Percentiles rank a stretch among this genome's conserved stretches.
Evolutionary conservation across 352 stramenopile genomes (phyloP).

Genomic region (Thraustochytrium striatum): DNA sequence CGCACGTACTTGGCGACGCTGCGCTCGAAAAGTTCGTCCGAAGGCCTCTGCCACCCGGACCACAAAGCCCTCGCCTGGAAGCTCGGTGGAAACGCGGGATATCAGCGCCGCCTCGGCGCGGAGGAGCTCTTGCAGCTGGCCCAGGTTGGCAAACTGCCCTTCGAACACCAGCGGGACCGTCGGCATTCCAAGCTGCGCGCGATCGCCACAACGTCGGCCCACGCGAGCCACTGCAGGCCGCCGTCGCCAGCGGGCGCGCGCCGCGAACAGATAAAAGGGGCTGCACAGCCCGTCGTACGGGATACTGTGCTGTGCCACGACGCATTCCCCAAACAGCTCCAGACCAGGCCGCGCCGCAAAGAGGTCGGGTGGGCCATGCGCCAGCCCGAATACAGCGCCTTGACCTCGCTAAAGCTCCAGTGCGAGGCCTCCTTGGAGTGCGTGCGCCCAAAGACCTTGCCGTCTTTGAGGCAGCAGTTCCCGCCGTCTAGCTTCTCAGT

Average conservation of each 20-base stretch:
- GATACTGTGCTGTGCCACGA: slow-evolving; percentile 45
- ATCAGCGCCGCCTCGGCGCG: slow-evolving; percentile 8
- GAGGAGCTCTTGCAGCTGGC: slow-evolving; percentile 28
- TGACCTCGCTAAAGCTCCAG: slow-evolving; percentile 45
- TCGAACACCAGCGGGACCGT: slow-evolving; percentile 43
- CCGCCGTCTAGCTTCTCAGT: slow-evolving; percentile 52
- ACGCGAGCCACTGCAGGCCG: background rate
- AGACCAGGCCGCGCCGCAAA: background rate
- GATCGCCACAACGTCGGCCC: slow-evolving; percentile 40
- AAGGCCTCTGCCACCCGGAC: slow-evolving; percentile 36
- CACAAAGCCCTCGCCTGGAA: slow-evolving; percentile 47
- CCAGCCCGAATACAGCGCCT: background rate
- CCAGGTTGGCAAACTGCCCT: background rate
- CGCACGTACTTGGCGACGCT: slow-evolving; percentile 50
- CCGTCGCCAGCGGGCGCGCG: background rate
- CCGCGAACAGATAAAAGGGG: slow-evolving; percentile 51
- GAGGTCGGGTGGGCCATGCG: background rate
- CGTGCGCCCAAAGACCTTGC: slow-evolving; percentile 42
- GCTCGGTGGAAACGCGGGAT: slow-evolving; percentile 28
- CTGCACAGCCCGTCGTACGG: slow-evolving; percentile 41
- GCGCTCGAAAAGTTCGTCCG: slow-evolving; percentile 26
- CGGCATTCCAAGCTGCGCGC: slow-evolving; percentile 15
- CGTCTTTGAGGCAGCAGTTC: slow-evolving; percentile 43
- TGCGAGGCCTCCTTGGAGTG: slow-evolving; percentile 45
- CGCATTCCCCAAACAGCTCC: slow-evolving; percentile 47